Base-by-base conservation (phyloP, 2,329 filamentous ascomycete genomes). In the Ophiostoma pallidulum region DNA sequence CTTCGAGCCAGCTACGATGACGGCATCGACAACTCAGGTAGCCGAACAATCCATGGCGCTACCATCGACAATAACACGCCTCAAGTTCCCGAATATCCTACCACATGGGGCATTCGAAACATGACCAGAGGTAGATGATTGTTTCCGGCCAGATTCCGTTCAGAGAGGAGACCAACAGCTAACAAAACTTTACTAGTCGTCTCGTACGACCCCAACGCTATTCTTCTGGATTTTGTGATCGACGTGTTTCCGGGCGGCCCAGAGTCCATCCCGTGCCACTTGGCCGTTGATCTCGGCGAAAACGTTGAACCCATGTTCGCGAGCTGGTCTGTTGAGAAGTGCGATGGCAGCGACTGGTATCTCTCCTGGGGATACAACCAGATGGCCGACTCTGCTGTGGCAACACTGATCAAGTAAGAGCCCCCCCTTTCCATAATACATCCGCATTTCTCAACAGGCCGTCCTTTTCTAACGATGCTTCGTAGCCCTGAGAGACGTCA, bases 301-400 rank as follows among this genome's bases (percentile, higher is more conserved):
- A 36, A 36, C 2, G 28, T 47, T 0, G 49, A 58, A 5, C 52
- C 57, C 5, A 51, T 48, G 19, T 49, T 52, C 8, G 57, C 52
- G 2, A 60, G 58, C 29, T 64, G 61, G 48, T 54, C 49, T 37
- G 29, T 54, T 13, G 38, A 56, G 20, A 41, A 44, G 2, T 65
- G 62, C 39, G 41, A 46, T 0, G 46, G 54, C 28, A 55, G 52
- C n/a, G 54, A 54, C n/a, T 62, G 59, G 57, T 49, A 47, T 4
- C 41, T 60, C 7, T 64, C 61, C 0, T 65, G 60, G 61, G 62
- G 62, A 1, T 62, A 65, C 51, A 54, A 58, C 18, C 35, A 49
- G 8, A 48, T 54, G 18, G 55, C 56, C 0, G 62, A 64, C 28
- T 58, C 56, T 3, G 62, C 55, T 0, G 59, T 64, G 19, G 55